Evolutionary conservation across 225 moss, liverwort and hornwort genomes (phyloP).

Genomic region (Thuidium tamariscinum): DNA sequence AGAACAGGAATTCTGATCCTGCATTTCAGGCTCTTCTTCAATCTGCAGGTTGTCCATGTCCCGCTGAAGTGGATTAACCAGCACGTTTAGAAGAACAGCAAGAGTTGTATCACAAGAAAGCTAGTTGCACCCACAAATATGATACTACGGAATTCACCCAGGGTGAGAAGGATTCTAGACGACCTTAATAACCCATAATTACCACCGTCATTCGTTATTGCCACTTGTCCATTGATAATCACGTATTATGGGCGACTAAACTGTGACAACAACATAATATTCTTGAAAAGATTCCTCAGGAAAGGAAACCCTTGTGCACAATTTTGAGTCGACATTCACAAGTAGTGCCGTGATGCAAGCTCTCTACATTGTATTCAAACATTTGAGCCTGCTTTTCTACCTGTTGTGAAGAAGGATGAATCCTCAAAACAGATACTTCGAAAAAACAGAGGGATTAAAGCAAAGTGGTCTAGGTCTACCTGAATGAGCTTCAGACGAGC

Average conservation of each 20-base stretch:
- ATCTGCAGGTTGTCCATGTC: neutral
- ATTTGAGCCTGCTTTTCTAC: neutral
- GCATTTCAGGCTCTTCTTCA: neutral
- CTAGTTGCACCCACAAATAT: neutral
- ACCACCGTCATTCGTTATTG: neutral
- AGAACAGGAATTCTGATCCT: neutral
- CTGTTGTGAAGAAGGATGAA: neutral
- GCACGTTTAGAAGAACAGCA: neutral
- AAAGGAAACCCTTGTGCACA: neutral
- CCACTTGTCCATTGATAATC: neutral
- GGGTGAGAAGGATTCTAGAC: neutral
- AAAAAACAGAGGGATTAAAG: no score
- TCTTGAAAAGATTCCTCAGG: neutral
- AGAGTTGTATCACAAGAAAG: neutral
- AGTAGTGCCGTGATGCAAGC: neutral
- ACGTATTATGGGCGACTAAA: neutral
- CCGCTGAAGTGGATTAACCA: neutral
- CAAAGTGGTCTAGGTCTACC: neutral
- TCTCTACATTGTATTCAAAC: neutral
- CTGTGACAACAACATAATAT: neutral
- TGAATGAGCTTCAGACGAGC: conserved; percentile 82
- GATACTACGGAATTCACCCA: neutral
- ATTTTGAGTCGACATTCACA: neutral
- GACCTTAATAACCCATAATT: no score
- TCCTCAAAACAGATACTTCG: neutral